Conservation (phyloP, 2,329 filamentous ascomycete species). For the Beauveria sp. region DNA sequence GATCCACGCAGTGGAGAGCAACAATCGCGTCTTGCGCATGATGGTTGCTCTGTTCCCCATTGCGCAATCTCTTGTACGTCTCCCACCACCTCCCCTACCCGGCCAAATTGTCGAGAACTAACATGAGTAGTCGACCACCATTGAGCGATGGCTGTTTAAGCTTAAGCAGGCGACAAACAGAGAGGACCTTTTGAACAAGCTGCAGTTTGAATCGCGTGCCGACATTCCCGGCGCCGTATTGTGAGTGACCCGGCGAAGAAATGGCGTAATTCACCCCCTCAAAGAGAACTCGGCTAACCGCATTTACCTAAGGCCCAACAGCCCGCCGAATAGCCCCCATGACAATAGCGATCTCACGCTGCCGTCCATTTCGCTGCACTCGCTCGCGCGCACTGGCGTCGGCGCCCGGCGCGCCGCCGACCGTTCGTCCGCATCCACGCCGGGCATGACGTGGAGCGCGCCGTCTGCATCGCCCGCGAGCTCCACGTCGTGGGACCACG, state of each 20-base stretch:
- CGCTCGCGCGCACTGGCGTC: conserved; percentile 16
- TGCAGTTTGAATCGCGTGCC: conserved; percentile 17
- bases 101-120: neutral
- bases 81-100: conserved; percentile 1
- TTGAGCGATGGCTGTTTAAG: conserved; percentile 31
- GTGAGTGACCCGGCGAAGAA: conserved; percentile 13
- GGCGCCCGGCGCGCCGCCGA: conserved; percentile 9
- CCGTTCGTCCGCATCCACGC: neutral
- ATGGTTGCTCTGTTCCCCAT: conserved; percentile 32
- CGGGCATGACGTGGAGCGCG: conserved; percentile 14
- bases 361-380: conserved; percentile 18
- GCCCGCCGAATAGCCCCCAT: conserved; percentile 14
- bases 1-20: conserved; percentile 32
- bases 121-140: conserved; percentile 25
- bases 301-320: conserved; percentile 7
- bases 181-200: conserved; percentile 11
- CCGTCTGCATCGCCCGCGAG: conserved; percentile 16
- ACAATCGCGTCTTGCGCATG: conserved; percentile 27
- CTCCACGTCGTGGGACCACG: conserved; percentile 20
- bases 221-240: conserved; percentile 18
- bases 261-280: neutral
- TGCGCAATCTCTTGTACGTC: conserved; percentile 30
- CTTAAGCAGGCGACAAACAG: conserved; percentile 23
- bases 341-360: conserved; percentile 16
- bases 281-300: neutral